A percentile compares a stretch with the other conserved stretches of the same genome.
phyloP scores from a whole-genome alignment of 2,329 filamentous ascomycete species.

The Aspergillus jensenii region DNA sequence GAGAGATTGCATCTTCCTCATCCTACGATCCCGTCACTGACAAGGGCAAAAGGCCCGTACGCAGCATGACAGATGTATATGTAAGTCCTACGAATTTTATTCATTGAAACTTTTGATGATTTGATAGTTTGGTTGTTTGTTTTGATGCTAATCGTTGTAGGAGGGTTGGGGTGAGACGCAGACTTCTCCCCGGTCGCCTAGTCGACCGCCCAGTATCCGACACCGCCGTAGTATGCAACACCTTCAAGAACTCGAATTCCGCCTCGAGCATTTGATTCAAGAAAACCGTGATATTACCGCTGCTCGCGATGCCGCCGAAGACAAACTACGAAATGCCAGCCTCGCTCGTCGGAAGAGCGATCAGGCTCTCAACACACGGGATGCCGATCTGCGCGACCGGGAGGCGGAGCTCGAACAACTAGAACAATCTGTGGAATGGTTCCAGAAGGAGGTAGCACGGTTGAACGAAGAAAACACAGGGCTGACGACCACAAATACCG shows the following conservation, averaged over 20 bases:
- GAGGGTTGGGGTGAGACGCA: conserved; percentile 90
- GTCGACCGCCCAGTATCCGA: conserved; percentile 90
- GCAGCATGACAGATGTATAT: conserved; percentile 90
- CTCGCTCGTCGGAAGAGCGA: conserved; percentile 55
- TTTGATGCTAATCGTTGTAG: conserved; percentile 50
- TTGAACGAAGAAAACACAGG: conserved; percentile 81
- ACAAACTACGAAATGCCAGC: conserved; percentile 57
- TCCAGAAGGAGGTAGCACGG: conserved; percentile 78
- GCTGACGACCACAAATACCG: conserved; percentile 73
- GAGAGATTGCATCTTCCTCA: conserved; percentile 50
- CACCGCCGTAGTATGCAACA: conserved; percentile 97
- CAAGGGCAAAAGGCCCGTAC: conserved; percentile 79
- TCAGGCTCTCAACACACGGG: conserved; percentile 62
- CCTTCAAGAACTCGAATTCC: conserved; percentile 79
- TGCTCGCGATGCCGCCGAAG: conserved; percentile 69
- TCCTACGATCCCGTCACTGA: conserved; percentile 75
- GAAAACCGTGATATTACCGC: conserved; percentile 82
- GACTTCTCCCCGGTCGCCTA: conserved; percentile 83
- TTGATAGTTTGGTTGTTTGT: conserved; percentile 4
- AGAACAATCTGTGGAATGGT: conserved; percentile 72
- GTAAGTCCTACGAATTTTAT: conserved; percentile 60
- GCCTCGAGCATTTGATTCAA: conserved; percentile 77
- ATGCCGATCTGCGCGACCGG: conserved; percentile 72
- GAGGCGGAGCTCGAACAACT: conserved; percentile 84
- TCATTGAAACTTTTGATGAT: conserved; percentile 9